A percentile compares a stretch with the other conserved stretches of the same genome.
Evolutionary conservation across 257 asterid genomes (phyloP).

Genomic region (Capsicum rhomboideum): DNA sequence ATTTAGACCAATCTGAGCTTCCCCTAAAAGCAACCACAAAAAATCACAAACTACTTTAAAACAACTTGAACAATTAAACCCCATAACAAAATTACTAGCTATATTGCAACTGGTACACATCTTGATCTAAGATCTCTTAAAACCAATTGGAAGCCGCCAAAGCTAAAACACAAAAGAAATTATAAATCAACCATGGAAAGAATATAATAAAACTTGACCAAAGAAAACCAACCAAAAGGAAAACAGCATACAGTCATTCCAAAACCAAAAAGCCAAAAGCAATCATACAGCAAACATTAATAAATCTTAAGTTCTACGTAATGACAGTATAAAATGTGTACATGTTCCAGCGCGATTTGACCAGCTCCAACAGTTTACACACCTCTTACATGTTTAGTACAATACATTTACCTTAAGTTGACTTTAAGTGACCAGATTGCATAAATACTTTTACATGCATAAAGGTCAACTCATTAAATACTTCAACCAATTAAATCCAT

Average conservation of each 20-base stretch:
- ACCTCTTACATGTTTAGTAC: neutral
- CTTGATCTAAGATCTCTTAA: neutral
- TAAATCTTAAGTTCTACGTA: neutral
- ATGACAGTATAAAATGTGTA: neutral
- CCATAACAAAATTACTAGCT: neutral
- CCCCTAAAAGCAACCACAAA: constrained; percentile 26
- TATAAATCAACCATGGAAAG: neutral
- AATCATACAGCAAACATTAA: neutral
- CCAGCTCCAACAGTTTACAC: neutral
- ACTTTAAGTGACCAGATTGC: neutral
- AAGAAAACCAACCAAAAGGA: neutral
- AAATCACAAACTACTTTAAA: neutral
- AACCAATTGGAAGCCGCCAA: neutral
- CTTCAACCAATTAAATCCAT: neutral
- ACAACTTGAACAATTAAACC: neutral
- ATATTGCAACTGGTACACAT: neutral
- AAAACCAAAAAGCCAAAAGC: neutral
- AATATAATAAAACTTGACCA: neutral
- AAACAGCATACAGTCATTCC: neutral
- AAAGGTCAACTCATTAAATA: neutral
- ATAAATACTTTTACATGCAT: neutral
- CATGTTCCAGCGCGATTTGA: neutral
- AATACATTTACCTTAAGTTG: neutral
- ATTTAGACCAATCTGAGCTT: constrained; percentile 65
- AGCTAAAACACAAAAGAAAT: neutral